Evolutionary conservation across 164 flowering plant genomes (phyloP), one percentile per base, ranked within the genome.

Genomic region (Amborella trichopoda): DNA sequence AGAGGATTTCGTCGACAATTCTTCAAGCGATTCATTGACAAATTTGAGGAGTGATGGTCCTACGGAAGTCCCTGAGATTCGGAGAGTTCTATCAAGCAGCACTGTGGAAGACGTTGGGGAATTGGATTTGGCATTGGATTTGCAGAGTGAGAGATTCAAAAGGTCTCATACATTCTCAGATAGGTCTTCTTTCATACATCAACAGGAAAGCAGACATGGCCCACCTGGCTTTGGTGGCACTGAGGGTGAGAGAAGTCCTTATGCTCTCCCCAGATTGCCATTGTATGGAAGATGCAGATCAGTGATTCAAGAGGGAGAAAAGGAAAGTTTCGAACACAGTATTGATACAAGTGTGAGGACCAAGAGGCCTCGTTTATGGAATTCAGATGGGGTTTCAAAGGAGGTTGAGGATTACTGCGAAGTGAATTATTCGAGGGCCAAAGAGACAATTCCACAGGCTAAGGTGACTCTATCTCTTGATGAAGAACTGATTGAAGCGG

Each of bases 331-430:
- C 49, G 23, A 55, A 23, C 69, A 73, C 39, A 54, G 53, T n/a
- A 49, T 50, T 40, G 73, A 62, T 50, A 11, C 19, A 2, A 57
- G 23, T 36, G 77, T 59, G 52, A 75, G 42, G 51, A 28, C 55
- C 40, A 86, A 91, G 63, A 76, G 58, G 68, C 68, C 61, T 26
- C 80, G 77, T 58, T 80, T 68, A 52, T 79, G 81, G 81, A 42
- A 59, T 55, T 57, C 86, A 8, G 23, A 62, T 3, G 23, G 50
- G 46, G 60, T 56, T 58, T 30, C 56, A 14, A 53, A 58, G 23
- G 53, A 28, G n/a, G n/a, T 22, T 16, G 63, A 67, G 45, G 75
- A 66, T 14, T 56, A 41, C 57, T 50, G 64, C 36, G 26, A 41
- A 26, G 62, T 58, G 50, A 62, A 73, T 6, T 52, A 46, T 36